These are phyloP conservation scores for Cryptosporidium ubiquitum DNA, from an alignment of 169 alveolate genomes.

Conservation along the genomic window DNA sequence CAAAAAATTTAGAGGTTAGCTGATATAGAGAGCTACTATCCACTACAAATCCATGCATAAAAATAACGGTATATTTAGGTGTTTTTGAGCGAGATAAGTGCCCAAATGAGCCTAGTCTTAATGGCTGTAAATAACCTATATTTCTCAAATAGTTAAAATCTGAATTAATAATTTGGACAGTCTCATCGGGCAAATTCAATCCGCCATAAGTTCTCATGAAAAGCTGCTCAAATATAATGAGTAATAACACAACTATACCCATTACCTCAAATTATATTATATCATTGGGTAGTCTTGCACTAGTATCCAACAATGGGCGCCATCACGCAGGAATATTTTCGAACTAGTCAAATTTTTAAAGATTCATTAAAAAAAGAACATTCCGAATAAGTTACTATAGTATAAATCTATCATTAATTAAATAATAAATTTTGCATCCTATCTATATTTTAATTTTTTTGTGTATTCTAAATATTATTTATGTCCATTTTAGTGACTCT, in stretches of 20 bases:
- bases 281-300: background rate
- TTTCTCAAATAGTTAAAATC: constrained; percentile 37
- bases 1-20: constrained; percentile 47
- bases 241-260: background rate
- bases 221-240: constrained; percentile 3
- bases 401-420: background rate
- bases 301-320: constrained; percentile 28
- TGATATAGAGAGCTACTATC: background rate
- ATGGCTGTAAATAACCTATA: constrained; percentile 19
- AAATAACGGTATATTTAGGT: constrained; percentile 62
- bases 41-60: constrained; percentile 55
- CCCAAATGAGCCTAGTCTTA: constrained; percentile 40
- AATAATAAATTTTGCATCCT: background rate
- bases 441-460: background rate
- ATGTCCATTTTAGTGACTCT: constrained; percentile 62
- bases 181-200: background rate
- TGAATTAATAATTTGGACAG: background rate
- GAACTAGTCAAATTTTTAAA: background rate
- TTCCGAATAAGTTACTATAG: background rate
- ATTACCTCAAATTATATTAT: background rate
- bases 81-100: constrained; percentile 26
- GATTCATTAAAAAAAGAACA: background rate
- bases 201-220: background rate
- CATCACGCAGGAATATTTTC: background rate
- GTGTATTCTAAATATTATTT: background rate